Conservation (phyloP, 352 stramenopile species). For the Bremia lactucae region DNA sequence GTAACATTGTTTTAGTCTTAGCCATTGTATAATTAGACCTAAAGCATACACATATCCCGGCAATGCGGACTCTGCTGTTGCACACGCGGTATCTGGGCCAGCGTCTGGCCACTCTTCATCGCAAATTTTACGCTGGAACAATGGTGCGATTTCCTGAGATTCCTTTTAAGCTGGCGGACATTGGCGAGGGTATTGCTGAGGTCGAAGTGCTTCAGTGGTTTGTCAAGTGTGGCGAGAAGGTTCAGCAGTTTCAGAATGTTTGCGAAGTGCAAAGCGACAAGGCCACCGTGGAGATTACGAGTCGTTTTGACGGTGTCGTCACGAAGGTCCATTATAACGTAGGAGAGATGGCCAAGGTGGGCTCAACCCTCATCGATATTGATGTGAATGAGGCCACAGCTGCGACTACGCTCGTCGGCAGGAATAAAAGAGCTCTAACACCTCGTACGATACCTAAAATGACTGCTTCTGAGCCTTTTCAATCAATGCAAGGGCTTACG, state of each 20-base stretch:
- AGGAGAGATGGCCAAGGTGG: constrained; percentile 94
- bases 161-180: constrained; percentile 91
- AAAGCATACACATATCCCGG: neutral
- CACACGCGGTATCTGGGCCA: constrained; percentile 2
- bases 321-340: constrained; percentile 87
- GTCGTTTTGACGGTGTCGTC: constrained; percentile 92
- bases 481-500: neutral
- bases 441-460: constrained; percentile 6
- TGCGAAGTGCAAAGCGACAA: constrained; percentile 98
- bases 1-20: neutral
- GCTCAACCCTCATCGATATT: constrained; percentile 89
- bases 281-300: constrained; percentile 96
- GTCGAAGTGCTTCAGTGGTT: constrained; percentile 98
- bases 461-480: constrained; percentile 3
- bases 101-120: constrained; percentile 9
- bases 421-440: constrained; percentile 17
- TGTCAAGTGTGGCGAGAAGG: constrained; percentile 83
- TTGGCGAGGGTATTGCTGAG: constrained; percentile 97
- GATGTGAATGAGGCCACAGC: constrained; percentile 71
- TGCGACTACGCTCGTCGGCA: constrained; percentile 25
- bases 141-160: constrained; percentile 50
- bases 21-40: constrained; percentile 12
- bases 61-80: constrained; percentile 11
- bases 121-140: constrained; percentile 38
- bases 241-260: constrained; percentile 95